Evolutionary conservation across 2,329 filamentous ascomycete genomes (phyloP).

Genomic region (Neospermospora avenae): DNA sequence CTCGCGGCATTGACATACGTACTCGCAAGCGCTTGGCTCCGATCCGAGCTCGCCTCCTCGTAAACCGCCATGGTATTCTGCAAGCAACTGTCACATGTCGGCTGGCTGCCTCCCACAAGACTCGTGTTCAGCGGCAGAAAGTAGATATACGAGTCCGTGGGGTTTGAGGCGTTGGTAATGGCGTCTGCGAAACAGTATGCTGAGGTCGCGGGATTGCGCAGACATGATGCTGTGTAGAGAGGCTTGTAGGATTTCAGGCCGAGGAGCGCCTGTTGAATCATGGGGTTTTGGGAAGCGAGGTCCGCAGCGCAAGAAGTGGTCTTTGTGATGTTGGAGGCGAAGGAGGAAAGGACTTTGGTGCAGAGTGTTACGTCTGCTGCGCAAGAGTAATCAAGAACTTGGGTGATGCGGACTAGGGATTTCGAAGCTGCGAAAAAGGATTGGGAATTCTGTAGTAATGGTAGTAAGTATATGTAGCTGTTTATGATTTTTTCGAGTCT

Average conservation of each 20-base stretch:
- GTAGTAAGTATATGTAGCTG: neutral
- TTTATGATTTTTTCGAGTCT: neutral
- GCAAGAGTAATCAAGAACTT: slow-evolving; percentile 77
- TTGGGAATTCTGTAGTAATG: slow-evolving; percentile 62
- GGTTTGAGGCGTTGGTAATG: slow-evolving; percentile 68
- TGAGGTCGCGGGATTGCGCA: slow-evolving; percentile 61
- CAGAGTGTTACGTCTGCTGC: slow-evolving; percentile 64
- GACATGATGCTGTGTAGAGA: slow-evolving; percentile 77
- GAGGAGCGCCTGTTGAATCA: slow-evolving; percentile 70
- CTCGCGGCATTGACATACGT: slow-evolving; percentile 71
- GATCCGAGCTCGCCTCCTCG: slow-evolving; percentile 63
- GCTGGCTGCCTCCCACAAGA: slow-evolving; percentile 64
- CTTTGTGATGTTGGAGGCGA: slow-evolving; percentile 63
- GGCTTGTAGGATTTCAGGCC: slow-evolving; percentile 75
- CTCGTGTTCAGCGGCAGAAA: slow-evolving; percentile 75
- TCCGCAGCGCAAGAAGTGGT: slow-evolving; percentile 69
- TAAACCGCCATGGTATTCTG: slow-evolving; percentile 80
- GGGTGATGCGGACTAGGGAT: slow-evolving; percentile 68
- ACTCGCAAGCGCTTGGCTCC: slow-evolving; percentile 60
- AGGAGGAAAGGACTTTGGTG: slow-evolving; percentile 56
- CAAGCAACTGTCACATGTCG: slow-evolving; percentile 74
- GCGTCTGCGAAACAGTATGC: slow-evolving; percentile 83
- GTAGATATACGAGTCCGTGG: slow-evolving; percentile 77
- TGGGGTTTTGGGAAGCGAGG: slow-evolving; percentile 60
- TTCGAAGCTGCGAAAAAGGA: slow-evolving; percentile 79